phyloP scores from a whole-genome alignment of 192 early-diverging fungal genomes.

The Entomortierella lignicola region DNA sequence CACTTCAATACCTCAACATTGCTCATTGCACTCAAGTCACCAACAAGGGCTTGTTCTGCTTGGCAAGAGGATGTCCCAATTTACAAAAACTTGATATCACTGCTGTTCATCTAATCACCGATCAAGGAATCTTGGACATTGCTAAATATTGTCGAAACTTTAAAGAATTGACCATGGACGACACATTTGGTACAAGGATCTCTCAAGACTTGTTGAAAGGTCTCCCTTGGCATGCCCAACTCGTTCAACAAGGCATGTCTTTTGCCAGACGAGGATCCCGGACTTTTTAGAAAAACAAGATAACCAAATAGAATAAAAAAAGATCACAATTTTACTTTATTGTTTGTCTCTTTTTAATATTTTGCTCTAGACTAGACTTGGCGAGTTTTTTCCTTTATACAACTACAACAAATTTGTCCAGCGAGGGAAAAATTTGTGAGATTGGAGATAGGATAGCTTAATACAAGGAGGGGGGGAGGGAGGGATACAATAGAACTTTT shows the following conservation, averaged over 20 bases:
- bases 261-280: neutral
- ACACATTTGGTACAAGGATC: conserved; percentile 9
- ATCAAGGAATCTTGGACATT: conserved; percentile 16
- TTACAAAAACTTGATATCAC: conserved; percentile 29
- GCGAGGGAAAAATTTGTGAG: neutral
- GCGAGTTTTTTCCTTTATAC: conserved; percentile 8
- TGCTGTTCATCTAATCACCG: conserved; percentile 4
- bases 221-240: conserved; percentile 8
- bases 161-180: conserved; percentile 20
- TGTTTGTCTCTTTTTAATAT: conserved; percentile 1
- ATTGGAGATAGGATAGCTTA: neutral
- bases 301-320: neutral
- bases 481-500: neutral
- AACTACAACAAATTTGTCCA: neutral
- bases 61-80: neutral
- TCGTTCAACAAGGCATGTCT: neutral
- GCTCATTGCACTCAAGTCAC: conserved; percentile 20
- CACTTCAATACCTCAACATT: conserved; percentile 6
- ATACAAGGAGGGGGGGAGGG: no score
- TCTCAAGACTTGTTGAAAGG: conserved; percentile 3
- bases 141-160: conserved; percentile 4
- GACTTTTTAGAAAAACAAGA: neutral
- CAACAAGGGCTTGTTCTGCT: conserved; percentile 4
- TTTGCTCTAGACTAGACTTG: conserved; percentile 16
- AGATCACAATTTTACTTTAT: no score